Base-by-base conservation (phyloP, 2,329 filamentous ascomycete genomes). In the Cladophialophora immunda region DNA sequence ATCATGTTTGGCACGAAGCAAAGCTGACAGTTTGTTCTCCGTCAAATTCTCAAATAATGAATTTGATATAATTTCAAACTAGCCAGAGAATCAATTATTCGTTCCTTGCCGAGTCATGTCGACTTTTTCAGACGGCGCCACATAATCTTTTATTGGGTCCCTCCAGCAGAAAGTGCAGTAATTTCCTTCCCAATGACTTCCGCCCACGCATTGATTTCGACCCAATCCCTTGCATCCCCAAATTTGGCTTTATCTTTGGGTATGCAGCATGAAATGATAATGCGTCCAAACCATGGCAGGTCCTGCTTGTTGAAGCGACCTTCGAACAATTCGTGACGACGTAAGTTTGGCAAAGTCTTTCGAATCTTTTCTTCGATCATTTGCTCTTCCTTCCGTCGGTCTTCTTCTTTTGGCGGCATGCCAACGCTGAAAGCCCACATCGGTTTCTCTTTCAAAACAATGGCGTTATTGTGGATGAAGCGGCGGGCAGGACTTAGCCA, bases 141-240 rank as follows among this genome's bases (percentile, higher is more conserved):
- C n/a, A 13, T 36, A 11, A 8, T 15, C 13, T n/a, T 25, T 41
- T 19, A 41, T 36, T 15, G 17, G 22, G 30, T 25, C 30, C 25
- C 8, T 25, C 13, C 17, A 41, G 8, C 32, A 7, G 22, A 57
- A n/a, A 58, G 27, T 19, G 2, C 19, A 25, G 25, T 27, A 11
- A 41, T 41, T 5, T 41, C 34, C 22, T 41, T 58, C 17, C 9
- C 34, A 27, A 41, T 36, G 13, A 9, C 34, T 4, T 58, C 55
- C 2, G 55, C 19, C 32, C 34, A 38, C 34, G 32, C 19, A 45
- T 36, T 25, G 34, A 58, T 58, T 45, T 58, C n/a, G 15, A 38
- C 19, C 55, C 55, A 58, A 36, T 41, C 55, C 19, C 55, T 36
- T 22, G 32, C 30, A 9, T 41, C 34, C 11, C 32, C n/a, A 38